A percentile compares a stretch with the other conserved stretches of the same genome.
Evolutionary conservation across 1,284 basidiomycete genomes (phyloP).

Genomic region (Amylostereum areolatum): DNA sequence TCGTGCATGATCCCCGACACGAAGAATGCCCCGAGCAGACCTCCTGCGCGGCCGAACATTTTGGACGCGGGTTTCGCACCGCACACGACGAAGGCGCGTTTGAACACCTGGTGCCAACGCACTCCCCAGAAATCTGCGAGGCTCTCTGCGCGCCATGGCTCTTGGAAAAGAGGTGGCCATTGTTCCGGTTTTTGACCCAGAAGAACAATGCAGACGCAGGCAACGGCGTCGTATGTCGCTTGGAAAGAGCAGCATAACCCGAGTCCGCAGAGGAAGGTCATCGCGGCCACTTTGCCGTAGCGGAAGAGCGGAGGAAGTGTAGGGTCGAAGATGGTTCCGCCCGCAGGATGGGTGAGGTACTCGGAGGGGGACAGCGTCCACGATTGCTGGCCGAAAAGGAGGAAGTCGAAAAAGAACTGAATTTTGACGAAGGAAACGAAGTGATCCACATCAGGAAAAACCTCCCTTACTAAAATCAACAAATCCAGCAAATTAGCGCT

Average conservation of each 20-base stretch:
- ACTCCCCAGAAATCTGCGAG: slow-evolving; percentile 43
- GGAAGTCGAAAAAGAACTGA: background rate
- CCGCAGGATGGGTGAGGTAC: background rate
- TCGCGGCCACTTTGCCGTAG: background rate
- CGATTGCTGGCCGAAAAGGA: background rate
- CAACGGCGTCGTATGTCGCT: slow-evolving; percentile 3
- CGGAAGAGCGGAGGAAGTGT: background rate
- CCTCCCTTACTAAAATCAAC: too few relatives aligned
- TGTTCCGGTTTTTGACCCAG: slow-evolving; percentile 32
- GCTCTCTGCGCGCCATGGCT: slow-evolving; percentile 39
- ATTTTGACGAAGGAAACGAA: background rate
- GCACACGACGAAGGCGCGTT: slow-evolving; percentile 33
- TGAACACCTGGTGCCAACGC: slow-evolving; percentile 50
- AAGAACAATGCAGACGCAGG: slow-evolving; percentile 10
- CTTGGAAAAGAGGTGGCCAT: slow-evolving; percentile 43
- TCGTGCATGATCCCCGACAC: slow-evolving; percentile 8
- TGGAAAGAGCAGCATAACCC: slow-evolving; percentile 2
- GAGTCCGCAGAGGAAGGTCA: slow-evolving; percentile 1
- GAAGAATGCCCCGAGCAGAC: slow-evolving; percentile 13
- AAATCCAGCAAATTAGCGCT: too few relatives aligned
- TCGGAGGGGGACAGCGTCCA: background rate
- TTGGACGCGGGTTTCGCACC: slow-evolving; percentile 5
- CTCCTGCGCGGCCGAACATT: slow-evolving; percentile 14
- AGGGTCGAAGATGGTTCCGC: slow-evolving; percentile 8
- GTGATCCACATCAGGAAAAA: too few relatives aligned